A percentile compares a stretch with the other conserved stretches of the same genome.
Evolutionary conservation across 2,329 filamentous ascomycete genomes (phyloP).

Genomic region (Fusarium oxysporum): DNA sequence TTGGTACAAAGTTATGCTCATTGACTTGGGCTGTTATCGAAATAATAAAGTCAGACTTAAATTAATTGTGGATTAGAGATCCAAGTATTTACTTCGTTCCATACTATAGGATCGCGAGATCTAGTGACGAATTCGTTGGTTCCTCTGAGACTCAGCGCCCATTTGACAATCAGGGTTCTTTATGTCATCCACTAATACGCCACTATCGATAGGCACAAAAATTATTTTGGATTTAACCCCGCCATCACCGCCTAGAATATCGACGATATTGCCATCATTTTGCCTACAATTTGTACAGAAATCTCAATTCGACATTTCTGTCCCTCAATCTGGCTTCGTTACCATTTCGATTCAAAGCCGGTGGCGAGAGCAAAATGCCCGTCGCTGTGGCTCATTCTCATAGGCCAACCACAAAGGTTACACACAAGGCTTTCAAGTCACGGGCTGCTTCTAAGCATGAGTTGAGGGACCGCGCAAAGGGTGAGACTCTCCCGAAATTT

Average conservation of each 20-base stretch:
- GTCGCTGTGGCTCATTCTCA: slow-evolving; percentile 82
- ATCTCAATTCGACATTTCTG: slow-evolving; percentile 10
- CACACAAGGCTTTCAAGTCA: slow-evolving; percentile 93
- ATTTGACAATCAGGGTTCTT: background rate
- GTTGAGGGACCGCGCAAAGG: slow-evolving; percentile 86
- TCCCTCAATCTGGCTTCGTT: slow-evolving; percentile 71
- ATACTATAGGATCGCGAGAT: rapidly evolving
- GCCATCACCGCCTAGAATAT: slow-evolving; percentile 49
- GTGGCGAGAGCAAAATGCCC: slow-evolving; percentile 79
- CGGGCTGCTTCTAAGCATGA: slow-evolving; percentile 89
- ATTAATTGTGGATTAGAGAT: rapidly evolving
- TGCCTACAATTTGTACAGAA: slow-evolving; percentile 20
- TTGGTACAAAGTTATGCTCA: background rate
- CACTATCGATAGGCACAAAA: slow-evolving; percentile 55
- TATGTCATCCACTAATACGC: slow-evolving; percentile 6
- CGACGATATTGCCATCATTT: slow-evolving; percentile 45
- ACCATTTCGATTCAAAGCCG: slow-evolving; percentile 90
- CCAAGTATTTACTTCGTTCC: rapidly evolving
- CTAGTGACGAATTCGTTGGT: too few species aligned
- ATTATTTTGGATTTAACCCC: slow-evolving; percentile 54
- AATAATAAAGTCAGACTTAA: rapidly evolving
- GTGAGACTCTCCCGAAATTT: slow-evolving; percentile 56
- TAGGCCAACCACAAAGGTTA: slow-evolving; percentile 88
- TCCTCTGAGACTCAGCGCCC: background rate
- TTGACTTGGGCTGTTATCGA: too few species aligned